Base-by-base conservation (phyloP, 192 early-diverging fungal species). In the Chytriomyces sp. region DNA sequence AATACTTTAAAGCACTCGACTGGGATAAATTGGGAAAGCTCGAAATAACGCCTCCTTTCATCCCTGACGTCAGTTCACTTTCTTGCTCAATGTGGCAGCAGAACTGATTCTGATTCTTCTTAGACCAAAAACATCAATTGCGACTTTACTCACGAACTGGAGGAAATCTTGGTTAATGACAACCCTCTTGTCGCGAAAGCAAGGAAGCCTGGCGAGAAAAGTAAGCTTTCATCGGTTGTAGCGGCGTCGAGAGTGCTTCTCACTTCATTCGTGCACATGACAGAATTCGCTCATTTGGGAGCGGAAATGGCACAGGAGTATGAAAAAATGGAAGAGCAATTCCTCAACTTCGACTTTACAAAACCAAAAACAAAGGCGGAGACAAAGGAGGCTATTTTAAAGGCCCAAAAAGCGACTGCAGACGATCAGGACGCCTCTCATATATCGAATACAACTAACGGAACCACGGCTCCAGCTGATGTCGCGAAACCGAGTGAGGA, bases 111-210 rank as follows among this genome's bases (percentile, higher is more conserved):
- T 58, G 14, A 6, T 30, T 2, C 3, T 3, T 1, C 2, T 19
- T 75, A 94, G 92, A 82, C 86, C 64, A 93, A 96, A 74, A 82
- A 88, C 30, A 91, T 93, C 60, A 98, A 98, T 74, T 98, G 97
- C 79, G 96, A 98, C 83, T 93, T 94, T 10, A 94, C 95, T 32
- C 92, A 98, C 72, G 96, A 98, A 52, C 78, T 98, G n/a, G 95
- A 98, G 68, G 96, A 98, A 69, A 85, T 98, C 34, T 78, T 98
- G 37, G 81, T 98, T 19, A 95, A 98, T 74, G 96, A 96, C 41
- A 96, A 98, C 69, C 96, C 96, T 0, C 87, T 98, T n/a, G 89
- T 92, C 25, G 90, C 88, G 22, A 91, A 90, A 67, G 89, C 90
- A 40, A 84, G 88, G 6, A 85, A 85, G 70, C 65, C 65, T 26